Evolutionary conservation across 305 asterid species (phyloP).

Genomic region (Ajuga reptans): DNA sequence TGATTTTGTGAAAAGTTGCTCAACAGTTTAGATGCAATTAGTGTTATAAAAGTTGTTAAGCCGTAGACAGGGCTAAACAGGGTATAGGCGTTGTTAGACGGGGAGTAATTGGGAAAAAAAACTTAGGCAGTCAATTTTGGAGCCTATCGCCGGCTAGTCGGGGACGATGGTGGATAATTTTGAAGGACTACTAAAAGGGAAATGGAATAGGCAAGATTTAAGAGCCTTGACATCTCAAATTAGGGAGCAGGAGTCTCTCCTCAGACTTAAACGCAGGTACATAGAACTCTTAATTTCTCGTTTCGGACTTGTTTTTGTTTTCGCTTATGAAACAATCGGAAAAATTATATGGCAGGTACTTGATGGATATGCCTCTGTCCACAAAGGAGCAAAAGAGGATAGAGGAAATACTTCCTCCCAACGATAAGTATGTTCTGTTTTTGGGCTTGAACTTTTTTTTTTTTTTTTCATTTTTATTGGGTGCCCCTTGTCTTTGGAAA

Average conservation of each 20-base stretch:
- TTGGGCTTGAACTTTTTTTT: background rate
- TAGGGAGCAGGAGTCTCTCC: slow-evolving; percentile 37
- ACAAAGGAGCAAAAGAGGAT: slow-evolving; percentile 29
- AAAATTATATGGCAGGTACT: slow-evolving; percentile 44
- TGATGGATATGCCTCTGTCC: slow-evolving; percentile 54
- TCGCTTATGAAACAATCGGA: background rate
- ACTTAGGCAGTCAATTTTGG: too few relatives aligned
- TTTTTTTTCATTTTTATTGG: background rate
- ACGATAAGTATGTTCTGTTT: slow-evolving; percentile 36
- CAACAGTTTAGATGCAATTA: too few relatives aligned
- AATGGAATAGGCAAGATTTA: slow-evolving; percentile 27
- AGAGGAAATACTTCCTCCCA: slow-evolving; percentile 32
- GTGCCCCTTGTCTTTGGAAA: background rate
- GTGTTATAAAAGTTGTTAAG: too few relatives aligned
- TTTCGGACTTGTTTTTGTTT: background rate
- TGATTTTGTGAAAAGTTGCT: too few relatives aligned
- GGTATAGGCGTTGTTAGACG: too few relatives aligned
- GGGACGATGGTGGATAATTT: slow-evolving; percentile 20
- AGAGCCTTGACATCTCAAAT: slow-evolving; percentile 33
- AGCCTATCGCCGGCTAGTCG: too few relatives aligned
- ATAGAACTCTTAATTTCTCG: background rate
- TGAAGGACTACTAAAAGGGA: slow-evolving; percentile 8
- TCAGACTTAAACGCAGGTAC: slow-evolving; percentile 66
- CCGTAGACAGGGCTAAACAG: too few relatives aligned
- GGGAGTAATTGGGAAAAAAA: too few relatives aligned